Base-by-base conservation (phyloP, 345 rosid species). In the Aurinia saxatilis region DNA sequence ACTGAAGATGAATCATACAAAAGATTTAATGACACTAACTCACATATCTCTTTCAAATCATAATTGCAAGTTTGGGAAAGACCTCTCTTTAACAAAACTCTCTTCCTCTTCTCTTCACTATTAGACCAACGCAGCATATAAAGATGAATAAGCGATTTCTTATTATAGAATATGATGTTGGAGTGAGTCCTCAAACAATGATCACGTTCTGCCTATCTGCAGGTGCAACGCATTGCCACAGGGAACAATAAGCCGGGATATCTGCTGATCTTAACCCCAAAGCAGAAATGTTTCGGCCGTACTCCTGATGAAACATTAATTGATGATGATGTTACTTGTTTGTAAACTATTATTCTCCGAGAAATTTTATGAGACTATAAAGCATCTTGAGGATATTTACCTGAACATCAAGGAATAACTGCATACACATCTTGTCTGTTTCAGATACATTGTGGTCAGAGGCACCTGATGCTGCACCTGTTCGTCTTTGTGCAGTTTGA, bases 191-290 rank as follows among this genome's bases (percentile, higher is more conserved):
- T 79, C 67, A 84, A 50, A 84, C 78, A 11, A 35, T 74, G 10
- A 86, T 75, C 49, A 21, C 36, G 60, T 69, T 76, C 68, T 77
- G 83, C 81, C 81, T 77, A 65, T 90, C 91, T 2, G 77, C 65
- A 42, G 97, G 96, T 52, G 99, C 96, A 31, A 90, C 99, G 25
- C 95, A 85, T 49, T 79, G 92, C 99, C 99, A 90, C 17, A 95
- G 68, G 57, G 96, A 88, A 52, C 79, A 57, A 59, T 78, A 90
- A n/a, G 90, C 71, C 3, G 82, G 74, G 31, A 90, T 82, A 58
- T 70, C 69, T 4, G 85, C 81, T 7, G 97, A 92, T 13, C 75
- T 84, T 15, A 95, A 83, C 57, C 91, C 92, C 41, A 95, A 76
- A 2, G 70, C 74, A 29, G 85, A 58, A 4, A 90, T 85, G 80